Base-by-base conservation (phyloP, 306 rosid genomes). In the Cucumis cinereus region DNA sequence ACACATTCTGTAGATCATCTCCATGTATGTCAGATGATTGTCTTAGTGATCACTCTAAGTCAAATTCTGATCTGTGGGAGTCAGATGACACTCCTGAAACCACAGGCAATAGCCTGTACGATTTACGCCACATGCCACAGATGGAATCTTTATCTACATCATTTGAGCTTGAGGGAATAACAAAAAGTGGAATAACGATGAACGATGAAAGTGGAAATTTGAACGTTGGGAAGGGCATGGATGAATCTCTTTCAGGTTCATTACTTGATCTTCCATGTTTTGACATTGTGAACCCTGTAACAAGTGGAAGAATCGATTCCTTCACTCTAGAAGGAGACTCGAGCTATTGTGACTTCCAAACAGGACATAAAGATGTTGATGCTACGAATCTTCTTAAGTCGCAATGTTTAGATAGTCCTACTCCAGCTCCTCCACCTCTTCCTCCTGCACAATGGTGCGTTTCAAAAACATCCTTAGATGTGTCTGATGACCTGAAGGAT, bases 1-100 rank as follows among this genome's bases (percentile, higher is more conserved):
- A 92, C 85, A 94, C 99, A 17, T 94, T 94, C 85, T 90, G 97
- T 83, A 85, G 95, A 88, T 92, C 98, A 59, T 88, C 99, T 83
- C 87, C 97, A 8, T 84, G 75, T 81, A 67, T 79, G 66, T 90
- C 97, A 38, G 90, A 89, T 80, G 99, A 89, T 79, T 86, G 90
- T 64, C 88, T 77, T 75, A 94, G 95, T 80, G 88, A 80, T 73
- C 89, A 81, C 70, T 89, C 95, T 7, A 87, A 90, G 61, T 81
- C 88, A 57, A 81, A 90, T 83, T 92, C 96, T 23, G 97, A 89
- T 70, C 90, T 85, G 79, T 94, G 99, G 99, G 99, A 89, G 56
- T 92, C 90, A 74, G 90, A 80, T 71, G 92, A 82, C 76, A 77
- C 81, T 84, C 87, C 85, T 11, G 86, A 79, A 85, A 84, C 86